Base-by-base conservation (phyloP, 139 green algal species). In the Astrephomene gubernaculifera region DNA sequence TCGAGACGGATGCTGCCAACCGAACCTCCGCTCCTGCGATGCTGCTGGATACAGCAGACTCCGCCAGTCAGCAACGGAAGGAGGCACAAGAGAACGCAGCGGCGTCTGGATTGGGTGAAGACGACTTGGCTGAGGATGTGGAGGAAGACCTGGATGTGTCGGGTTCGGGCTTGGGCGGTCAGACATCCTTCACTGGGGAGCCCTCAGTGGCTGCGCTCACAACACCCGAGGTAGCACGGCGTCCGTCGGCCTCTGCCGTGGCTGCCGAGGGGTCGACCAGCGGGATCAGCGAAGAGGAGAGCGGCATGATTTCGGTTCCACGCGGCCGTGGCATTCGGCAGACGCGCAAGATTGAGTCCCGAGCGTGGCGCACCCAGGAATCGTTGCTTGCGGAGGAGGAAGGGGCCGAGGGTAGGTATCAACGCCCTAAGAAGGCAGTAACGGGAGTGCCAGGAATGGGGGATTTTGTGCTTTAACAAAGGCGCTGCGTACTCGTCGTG, bases 281-380 rank as follows among this genome's bases (percentile, higher is more conserved):
- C 49, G n/a, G 33, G 5, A 17, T 39, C 35, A 10, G 33, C 2
- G 74, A 53, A 29, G 78, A 84, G 78, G 78, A 84, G 8, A 84
- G 78, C 31, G 78, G 63, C 19, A 44, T 74, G 43, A 52, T 84
- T 9, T 4, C 57, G 25, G 78, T 84, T 61, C 78, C 78, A 22
- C n/a, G 39, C 5, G 63, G 63, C 31, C 61, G 61, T 29, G 61
- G 78, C 61, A 74, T 84, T 22, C 64, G 63, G 21, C 78, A 84
- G 78, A 84, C 78, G 43, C 78, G 64, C 9, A 22, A 84, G 61
- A 84, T 84, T 24, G 61, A 74, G 63, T 84, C 78, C 29, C 41
- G 43, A 1, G 27, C 24, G 12, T 84, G 78, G 78, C 78, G 61
- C 31, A 74, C 25, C 63, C 63, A 65, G 31, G n/a, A 84, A 27